Evolutionary conservation across 176 grass and related monocot genomes (phyloP), one percentile per base, ranked within the genome.

Genomic region (Musa acuminata): DNA sequence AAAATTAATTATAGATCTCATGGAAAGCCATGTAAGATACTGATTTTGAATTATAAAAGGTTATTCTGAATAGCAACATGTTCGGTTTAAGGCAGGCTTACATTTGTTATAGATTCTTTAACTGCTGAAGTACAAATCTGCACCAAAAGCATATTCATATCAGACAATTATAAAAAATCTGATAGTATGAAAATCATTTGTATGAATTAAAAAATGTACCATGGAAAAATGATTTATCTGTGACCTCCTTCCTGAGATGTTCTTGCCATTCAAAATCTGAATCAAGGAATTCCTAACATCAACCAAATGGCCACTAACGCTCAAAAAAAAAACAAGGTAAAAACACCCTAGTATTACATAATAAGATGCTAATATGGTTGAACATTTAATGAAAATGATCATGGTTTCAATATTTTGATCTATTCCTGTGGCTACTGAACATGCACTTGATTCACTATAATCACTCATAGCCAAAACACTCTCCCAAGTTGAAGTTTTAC

Each of bases 91-190:
- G 57, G 13, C 26, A 13, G 14, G 73, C 86, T 87, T 87, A 98
- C 95, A 81, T 93, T 89, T 79, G 84, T 91, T 78, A 98, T 79
- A 29, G 95, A 91, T 72, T 91, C 95, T 75, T 89, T 91, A 59
- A 98, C 88, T 64, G 95, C 95, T 9, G 84, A 89, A 25, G 88
- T 89, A 86, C 90, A 98, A n/a, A 91, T 91, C 95, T 98, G 82
- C 85, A 90, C 51, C 72, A 77, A 21, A 13, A 12, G 50, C 11
- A 48, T 52, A 82, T 49, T 16, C 13, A 71, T 55, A 35, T 80
- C 9, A 82, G 49, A 75, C 8, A 49, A 13, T 66, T 11, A 55
- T 5, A 60, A 14, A 51, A 59, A 64, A 16, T 50, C 50, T 51
- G 66, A 22, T 72, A 69, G 9, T 49, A 68, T 67, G 48, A 23